These are phyloP conservation scores for Clarkia xantiana DNA, from an alignment of 345 rosid species.

Conservation along the genomic window DNA sequence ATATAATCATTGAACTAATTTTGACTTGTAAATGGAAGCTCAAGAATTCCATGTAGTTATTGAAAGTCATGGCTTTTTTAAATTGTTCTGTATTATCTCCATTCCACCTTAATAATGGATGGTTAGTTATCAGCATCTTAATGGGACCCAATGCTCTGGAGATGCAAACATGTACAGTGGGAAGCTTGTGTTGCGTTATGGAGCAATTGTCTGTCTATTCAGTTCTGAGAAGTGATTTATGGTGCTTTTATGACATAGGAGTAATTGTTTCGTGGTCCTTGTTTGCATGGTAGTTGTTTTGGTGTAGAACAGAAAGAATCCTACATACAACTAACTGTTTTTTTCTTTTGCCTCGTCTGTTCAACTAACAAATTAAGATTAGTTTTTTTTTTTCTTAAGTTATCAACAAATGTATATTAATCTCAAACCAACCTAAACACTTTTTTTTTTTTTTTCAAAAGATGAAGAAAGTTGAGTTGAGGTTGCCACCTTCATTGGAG, in stretches of 20 bases:
- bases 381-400: too few relatives aligned
- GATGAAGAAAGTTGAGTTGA: too few relatives aligned
- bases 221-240: not conserved
- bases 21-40: too few relatives aligned
- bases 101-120: too few relatives aligned
- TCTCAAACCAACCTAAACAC: too few relatives aligned
- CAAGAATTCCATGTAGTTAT: too few relatives aligned
- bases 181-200: not conserved
- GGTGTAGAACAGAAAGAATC: not conserved
- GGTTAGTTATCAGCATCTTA: not conserved
- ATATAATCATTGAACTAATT: too few relatives aligned
- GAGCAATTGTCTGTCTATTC: not conserved
- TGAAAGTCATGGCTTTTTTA: too few relatives aligned
- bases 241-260: slow-evolving; percentile 1
- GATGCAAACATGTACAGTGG: not conserved
- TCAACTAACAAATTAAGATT: not conserved
- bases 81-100: not conserved
- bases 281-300: not conserved
- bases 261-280: slow-evolving; percentile 1
- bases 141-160: not conserved
- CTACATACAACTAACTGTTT: not conserved
- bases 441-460: too few relatives aligned
- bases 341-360: not conserved
- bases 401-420: too few relatives aligned
- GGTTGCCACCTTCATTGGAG: too few relatives aligned